phyloP scores from a whole-genome alignment of 495 filamentous ascomycete genomes.

The Hypomontagnella submonticulosa region DNA sequence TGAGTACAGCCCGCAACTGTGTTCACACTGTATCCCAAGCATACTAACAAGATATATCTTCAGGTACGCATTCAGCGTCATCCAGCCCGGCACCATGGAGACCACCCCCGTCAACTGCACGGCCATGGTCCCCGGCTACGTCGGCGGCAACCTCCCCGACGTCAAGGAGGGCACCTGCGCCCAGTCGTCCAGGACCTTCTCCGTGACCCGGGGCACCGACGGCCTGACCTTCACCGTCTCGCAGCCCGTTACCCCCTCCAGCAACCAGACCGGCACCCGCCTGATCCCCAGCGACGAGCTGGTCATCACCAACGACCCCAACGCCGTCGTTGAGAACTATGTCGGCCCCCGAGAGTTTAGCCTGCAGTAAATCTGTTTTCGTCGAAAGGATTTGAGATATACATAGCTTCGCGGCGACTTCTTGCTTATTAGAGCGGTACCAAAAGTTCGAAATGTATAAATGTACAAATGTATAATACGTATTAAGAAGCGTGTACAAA shows the following conservation, averaged over 20 bases:
- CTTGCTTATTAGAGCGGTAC: too few species aligned
- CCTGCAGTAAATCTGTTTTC: background rate
- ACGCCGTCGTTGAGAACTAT: constrained; percentile 36
- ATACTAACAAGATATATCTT: constrained; percentile 5
- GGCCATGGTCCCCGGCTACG: constrained; percentile 26
- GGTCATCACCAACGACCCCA: constrained; percentile 23
- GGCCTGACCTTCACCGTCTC: constrained; percentile 40
- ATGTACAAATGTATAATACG: too few species aligned
- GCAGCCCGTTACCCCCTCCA: constrained; percentile 42
- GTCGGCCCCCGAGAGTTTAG: constrained; percentile 17
- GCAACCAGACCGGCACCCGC: constrained; percentile 41
- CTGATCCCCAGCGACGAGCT: constrained; percentile 39
- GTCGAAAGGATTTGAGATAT: too few species aligned
- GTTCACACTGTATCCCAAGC: background rate
- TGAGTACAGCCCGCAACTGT: constrained; percentile 7
- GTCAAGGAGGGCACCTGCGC: constrained; percentile 41
- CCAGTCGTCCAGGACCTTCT: constrained; percentile 42
- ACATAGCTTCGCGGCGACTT: too few species aligned
- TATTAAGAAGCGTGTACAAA: too few species aligned
- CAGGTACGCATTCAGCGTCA: constrained; percentile 43
- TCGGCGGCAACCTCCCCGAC: constrained; percentile 39
- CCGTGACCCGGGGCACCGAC: constrained; percentile 24
- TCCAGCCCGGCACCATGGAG: constrained; percentile 47
- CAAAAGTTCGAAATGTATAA: too few species aligned
- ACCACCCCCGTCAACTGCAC: constrained; percentile 40